phyloP scores from a whole-genome alignment of 495 filamentous ascomycete species.

The Podospora sp. region DNA sequence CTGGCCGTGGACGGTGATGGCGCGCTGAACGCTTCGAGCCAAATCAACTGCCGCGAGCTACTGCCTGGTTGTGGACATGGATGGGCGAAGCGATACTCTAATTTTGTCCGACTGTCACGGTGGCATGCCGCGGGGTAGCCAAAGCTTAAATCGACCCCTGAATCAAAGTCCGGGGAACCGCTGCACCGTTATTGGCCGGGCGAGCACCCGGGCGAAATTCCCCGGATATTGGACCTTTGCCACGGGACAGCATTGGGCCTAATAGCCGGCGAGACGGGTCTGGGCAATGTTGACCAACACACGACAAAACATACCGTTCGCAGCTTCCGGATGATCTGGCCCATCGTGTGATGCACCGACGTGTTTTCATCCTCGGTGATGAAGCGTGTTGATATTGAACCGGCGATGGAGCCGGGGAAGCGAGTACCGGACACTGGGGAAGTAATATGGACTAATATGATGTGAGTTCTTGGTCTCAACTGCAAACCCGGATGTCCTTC shows the following conservation, averaged over 20 bases:
- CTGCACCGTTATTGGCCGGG: not conserved
- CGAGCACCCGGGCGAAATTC: not conserved
- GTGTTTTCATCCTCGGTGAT: not conserved
- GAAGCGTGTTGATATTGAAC: not conserved
- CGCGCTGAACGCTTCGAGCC: too few species aligned
- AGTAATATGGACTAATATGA: not conserved
- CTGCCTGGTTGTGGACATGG: not conserved
- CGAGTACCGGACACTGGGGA: not conserved
- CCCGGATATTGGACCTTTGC: not conserved
- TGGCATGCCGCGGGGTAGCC: not conserved
- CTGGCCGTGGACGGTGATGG: not conserved
- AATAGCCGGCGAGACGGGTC: not conserved
- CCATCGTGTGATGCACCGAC: not conserved
- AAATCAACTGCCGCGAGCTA: not conserved
- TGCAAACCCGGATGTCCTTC: not conserved
- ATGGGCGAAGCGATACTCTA: not conserved
- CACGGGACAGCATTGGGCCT: not conserved
- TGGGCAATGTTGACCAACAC: not conserved
- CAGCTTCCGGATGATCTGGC: not conserved
- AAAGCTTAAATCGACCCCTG: conserved; percentile 1
- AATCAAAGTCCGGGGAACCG: not conserved
- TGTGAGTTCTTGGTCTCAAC: not conserved
- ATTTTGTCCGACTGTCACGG: not conserved
- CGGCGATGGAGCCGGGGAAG: not conserved
- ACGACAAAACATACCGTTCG: not conserved